Percentiles rank a stretch among this genome's conserved stretches.
Conservation (phyloP, 768 basidiomycete species). For the Hygrophorus pudorinus region DNA sequence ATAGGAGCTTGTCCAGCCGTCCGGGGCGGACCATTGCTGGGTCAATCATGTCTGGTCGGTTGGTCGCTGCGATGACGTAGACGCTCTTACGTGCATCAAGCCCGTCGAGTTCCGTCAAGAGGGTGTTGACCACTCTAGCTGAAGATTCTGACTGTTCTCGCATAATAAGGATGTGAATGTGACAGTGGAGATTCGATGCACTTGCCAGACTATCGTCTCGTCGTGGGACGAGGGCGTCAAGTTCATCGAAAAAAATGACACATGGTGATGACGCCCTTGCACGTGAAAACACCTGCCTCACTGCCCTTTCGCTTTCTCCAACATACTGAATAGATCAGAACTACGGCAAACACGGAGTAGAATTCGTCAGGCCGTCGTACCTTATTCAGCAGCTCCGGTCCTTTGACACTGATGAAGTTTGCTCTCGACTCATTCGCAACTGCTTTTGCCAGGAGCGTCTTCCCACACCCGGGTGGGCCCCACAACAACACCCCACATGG, state of each 20-base stretch:
- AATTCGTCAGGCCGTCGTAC: slow-evolving; percentile 26
- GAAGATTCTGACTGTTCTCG: slow-evolving; percentile 75
- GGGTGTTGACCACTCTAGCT: slow-evolving; percentile 86
- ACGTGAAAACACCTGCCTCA: slow-evolving; percentile 88
- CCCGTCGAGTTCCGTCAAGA: slow-evolving; percentile 90
- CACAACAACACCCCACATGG: slow-evolving; percentile 94
- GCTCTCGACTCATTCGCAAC: slow-evolving; percentile 94
- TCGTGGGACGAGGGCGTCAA: slow-evolving; percentile 85
- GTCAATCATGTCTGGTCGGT: slow-evolving; percentile 95
- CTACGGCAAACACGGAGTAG: not conserved
- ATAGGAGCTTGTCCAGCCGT: slow-evolving; percentile 86
- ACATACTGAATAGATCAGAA: slow-evolving; percentile 64
- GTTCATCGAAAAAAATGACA: slow-evolving; percentile 92
- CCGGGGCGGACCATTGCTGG: slow-evolving; percentile 98
- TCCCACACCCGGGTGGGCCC: slow-evolving; percentile 98
- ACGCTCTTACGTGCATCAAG: slow-evolving; percentile 80
- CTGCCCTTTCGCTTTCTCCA: slow-evolving; percentile 92
- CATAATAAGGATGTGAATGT: not conserved
- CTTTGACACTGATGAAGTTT: slow-evolving; percentile 97
- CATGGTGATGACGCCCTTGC: slow-evolving; percentile 92
- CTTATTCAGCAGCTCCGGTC: slow-evolving; percentile 95
- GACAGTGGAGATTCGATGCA: slow-evolving; percentile 5
- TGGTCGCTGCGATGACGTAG: slow-evolving; percentile 92
- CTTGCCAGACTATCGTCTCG: slow-evolving; percentile 82
- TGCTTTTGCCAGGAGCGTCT: slow-evolving; percentile 95